Base-by-base conservation (phyloP, 2,329 filamentous ascomycete species). In the Dactylonectria macrodidyma region DNA sequence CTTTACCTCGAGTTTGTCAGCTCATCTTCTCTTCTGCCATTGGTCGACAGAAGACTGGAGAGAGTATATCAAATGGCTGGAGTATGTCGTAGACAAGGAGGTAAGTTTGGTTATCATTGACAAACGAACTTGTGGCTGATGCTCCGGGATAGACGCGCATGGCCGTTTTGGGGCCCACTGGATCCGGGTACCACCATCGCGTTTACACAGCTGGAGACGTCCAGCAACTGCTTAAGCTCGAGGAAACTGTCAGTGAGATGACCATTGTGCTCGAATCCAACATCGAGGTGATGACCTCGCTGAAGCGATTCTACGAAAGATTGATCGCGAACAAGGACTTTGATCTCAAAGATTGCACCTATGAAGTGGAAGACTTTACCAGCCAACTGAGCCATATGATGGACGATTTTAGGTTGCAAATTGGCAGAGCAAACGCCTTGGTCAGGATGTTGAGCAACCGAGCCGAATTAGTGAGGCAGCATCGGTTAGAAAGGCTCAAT, bases 11-110 rank as follows among this genome's bases (percentile, higher is more conserved):
- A 64, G 61, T 12, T 46, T 64, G 16, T 64, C 61, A 14, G 61
- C 54, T 2, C 61, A 64, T 24, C 54, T 64, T 4, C 46, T 46
- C 24, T 64, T 38, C 34, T 64, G 61, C 16, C 61, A 64, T 19
- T 64, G 61, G 61, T 64, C 61, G 1, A 52, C 54, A 2, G 54
- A 64, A 16, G 61, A 58, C 33, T 64, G 61, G 61, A 41, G 61
- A 22, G 61, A 11, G 22, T 64, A 58, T 16, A 57, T 59, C 2
- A 51, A 52, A 16, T 64, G 54, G 54, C 3, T 64, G 11, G 54
- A 64, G 46, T 12, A 38, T 7, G 30, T 26, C 11, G 52, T 58
- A 2, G 61, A 64, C 5, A 19, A 51, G 16, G 24, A 58, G 54
- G 61, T 64, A 26, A 16, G 52, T 64, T 24, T 3, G 38, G 38